A percentile compares a stretch with the other conserved stretches of the same genome.
Evolutionary conservation across 2,329 filamentous ascomycete species (phyloP).

Genomic region (Aureobasidium vineae): DNA sequence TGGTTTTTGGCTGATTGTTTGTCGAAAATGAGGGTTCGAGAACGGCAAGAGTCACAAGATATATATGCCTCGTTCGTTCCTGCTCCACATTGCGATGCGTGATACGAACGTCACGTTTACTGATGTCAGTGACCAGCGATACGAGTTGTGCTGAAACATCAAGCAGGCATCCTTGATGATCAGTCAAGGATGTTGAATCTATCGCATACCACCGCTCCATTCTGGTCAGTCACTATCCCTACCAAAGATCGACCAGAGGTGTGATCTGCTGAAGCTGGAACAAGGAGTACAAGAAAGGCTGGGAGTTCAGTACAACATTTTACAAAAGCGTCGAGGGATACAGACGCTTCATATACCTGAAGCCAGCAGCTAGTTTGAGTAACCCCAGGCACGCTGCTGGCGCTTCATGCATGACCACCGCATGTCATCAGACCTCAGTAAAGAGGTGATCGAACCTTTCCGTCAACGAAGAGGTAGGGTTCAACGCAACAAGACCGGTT

Average conservation of each 20-base stretch:
- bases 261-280: background rate
- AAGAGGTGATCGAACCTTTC: background rate
- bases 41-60: background rate
- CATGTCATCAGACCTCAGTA: background rate
- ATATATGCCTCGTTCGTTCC: background rate
- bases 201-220: background rate
- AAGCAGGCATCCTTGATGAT: slow-evolving; percentile 1
- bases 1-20: no score
- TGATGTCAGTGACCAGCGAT: slow-evolving; percentile 8
- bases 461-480: background rate
- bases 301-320: background rate
- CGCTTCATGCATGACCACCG: background rate
- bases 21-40: background rate
- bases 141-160: slow-evolving; percentile 13
- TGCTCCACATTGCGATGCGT: background rate
- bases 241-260: background rate
- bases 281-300: background rate
- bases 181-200: background rate
- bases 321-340: background rate
- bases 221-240: background rate
- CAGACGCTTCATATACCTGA: background rate
- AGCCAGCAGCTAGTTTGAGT: background rate
- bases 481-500: background rate
- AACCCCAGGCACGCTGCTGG: background rate
- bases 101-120: background rate